A percentile compares a stretch with the other conserved stretches of the same genome.
phyloP scores from a whole-genome alignment of 2,329 filamentous ascomycete species.

The Phialocephala subalpina region DNA sequence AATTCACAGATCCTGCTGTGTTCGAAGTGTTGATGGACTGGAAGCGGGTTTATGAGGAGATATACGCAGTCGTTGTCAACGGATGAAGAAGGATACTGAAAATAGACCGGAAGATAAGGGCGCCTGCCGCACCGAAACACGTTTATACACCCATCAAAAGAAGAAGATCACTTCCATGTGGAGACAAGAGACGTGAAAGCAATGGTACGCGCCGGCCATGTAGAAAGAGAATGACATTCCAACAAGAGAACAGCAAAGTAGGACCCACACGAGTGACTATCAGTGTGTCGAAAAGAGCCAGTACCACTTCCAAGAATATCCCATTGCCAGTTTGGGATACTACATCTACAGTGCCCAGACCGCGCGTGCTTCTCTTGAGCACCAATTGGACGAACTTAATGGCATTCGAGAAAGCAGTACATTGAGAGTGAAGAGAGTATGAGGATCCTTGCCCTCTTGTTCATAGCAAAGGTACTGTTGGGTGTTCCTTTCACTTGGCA shows the following conservation, averaged over 20 bases:
- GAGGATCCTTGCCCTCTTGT: conserved; percentile 11
- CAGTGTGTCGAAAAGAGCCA: neutral
- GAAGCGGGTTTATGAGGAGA: neutral
- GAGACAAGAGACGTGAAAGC: neutral
- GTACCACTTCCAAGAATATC: conserved; percentile 14
- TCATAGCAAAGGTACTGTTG: neutral
- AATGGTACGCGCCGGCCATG: neutral
- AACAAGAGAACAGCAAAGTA: neutral
- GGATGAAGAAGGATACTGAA: neutral
- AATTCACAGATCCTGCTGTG: conserved; percentile 17
- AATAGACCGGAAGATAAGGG: neutral
- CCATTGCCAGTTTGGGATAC: conserved; percentile 13
- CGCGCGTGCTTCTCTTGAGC: neutral
- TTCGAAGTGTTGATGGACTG: neutral
- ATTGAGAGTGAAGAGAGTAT: conserved; percentile 1
- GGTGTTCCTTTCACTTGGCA: conserved; percentile 12
- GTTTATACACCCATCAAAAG: neutral
- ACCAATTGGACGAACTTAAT: conserved; percentile 20
- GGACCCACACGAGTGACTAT: conserved; percentile 5
- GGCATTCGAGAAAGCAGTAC: conserved; percentile 9
- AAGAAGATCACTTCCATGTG: conserved; percentile 4
- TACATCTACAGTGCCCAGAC: neutral
- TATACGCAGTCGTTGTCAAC: neutral
- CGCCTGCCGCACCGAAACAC: neutral
- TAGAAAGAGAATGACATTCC: conserved; percentile 5